A percentile compares a stretch with the other conserved stretches of the same genome.
Conservation (phyloP, 2,329 filamentous ascomycete genomes). For the Hymenoscyphus scutula region DNA sequence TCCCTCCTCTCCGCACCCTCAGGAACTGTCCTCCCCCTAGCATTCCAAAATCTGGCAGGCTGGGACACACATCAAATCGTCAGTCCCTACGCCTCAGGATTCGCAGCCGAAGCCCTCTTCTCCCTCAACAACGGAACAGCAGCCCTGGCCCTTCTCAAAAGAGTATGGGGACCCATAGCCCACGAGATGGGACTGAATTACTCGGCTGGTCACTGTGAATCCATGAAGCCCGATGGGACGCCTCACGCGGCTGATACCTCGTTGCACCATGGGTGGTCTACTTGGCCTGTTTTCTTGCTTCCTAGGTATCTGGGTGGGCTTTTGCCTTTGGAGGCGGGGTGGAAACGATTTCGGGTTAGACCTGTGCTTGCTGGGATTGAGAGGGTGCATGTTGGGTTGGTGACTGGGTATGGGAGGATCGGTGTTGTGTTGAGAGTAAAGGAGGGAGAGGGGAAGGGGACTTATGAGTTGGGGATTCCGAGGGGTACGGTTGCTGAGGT, state of each 20-base stretch:
- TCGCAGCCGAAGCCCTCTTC: slow-evolving; percentile 25
- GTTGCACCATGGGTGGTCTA: slow-evolving; percentile 28
- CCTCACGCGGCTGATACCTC: slow-evolving; percentile 25
- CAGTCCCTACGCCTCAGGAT: slow-evolving; percentile 27
- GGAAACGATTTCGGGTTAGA: slow-evolving; percentile 20
- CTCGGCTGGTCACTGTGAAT: slow-evolving; percentile 29
- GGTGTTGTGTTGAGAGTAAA: slow-evolving; percentile 18
- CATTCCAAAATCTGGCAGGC: slow-evolving; percentile 19
- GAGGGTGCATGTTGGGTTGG: slow-evolving; percentile 19
- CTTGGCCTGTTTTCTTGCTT: slow-evolving; percentile 26
- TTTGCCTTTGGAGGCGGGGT: slow-evolving; percentile 22
- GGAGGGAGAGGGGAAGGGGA: slow-evolving; percentile 15
- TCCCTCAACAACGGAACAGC: slow-evolving; percentile 11
- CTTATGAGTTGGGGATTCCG: slow-evolving; percentile 19
- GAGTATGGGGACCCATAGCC: slow-evolving; percentile 27
- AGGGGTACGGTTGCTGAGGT: slow-evolving; percentile 18
- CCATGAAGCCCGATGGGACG: slow-evolving; percentile 23
- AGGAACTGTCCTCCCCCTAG: slow-evolving; percentile 16
- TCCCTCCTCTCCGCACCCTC: slow-evolving; percentile 14
- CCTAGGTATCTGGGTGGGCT: slow-evolving; percentile 26
- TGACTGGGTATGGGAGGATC: slow-evolving; percentile 16
- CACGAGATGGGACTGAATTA: slow-evolving; percentile 22
- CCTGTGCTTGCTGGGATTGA: slow-evolving; percentile 24
- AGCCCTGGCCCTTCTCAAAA: slow-evolving; percentile 22
- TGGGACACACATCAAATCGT: slow-evolving; percentile 23